A percentile compares a stretch with the other conserved stretches of the same genome.
These are phyloP conservation scores for Setomelanomma holmii DNA, from an alignment of 2,329 filamentous ascomycete species.

Conservation along the genomic window DNA sequence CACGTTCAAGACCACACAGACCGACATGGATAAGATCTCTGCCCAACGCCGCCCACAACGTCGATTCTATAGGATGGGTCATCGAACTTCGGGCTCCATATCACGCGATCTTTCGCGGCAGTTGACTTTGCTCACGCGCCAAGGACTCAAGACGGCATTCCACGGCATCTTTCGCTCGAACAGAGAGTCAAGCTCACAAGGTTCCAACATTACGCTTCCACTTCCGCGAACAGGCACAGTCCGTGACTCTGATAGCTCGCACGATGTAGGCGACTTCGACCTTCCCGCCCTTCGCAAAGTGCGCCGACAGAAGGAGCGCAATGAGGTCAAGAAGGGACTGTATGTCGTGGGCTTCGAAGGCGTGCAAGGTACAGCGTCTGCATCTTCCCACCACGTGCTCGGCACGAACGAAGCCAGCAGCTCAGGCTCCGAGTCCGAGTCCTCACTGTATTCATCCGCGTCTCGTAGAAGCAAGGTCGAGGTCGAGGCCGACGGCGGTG, in stretches of 20 bases:
- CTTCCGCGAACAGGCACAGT: conserved; percentile 33
- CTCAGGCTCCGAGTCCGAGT: conserved; percentile 19
- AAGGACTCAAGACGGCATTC: conserved; percentile 36
- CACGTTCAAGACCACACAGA: conserved; percentile 43
- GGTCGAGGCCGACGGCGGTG: conserved; percentile 59
- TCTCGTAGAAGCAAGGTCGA: conserved; percentile 52
- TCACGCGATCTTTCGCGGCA: conserved; percentile 22
- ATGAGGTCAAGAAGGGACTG: conserved; percentile 27
- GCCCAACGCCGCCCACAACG: conserved; percentile 30
- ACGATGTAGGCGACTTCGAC: conserved; percentile 32
- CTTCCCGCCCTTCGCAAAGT: conserved; percentile 34
- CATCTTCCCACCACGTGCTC: neutral
- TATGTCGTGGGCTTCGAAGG: conserved; percentile 23
- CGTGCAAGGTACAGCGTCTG: neutral
- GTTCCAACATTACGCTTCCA: conserved; percentile 44
- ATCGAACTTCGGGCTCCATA: conserved; percentile 29
- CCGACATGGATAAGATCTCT: conserved; percentile 33
- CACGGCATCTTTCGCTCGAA: conserved; percentile 37
- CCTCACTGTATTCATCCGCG: conserved; percentile 11
- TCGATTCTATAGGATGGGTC: conserved; percentile 40
- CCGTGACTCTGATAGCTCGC: conserved; percentile 16
- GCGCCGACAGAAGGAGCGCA: conserved; percentile 32
- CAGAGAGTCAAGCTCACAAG: conserved; percentile 39
- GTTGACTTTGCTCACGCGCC: conserved; percentile 24
- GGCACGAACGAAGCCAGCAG: conserved; percentile 1